Conservation (phyloP, 345 rosid genomes). For the Lepidium didymum region DNA sequence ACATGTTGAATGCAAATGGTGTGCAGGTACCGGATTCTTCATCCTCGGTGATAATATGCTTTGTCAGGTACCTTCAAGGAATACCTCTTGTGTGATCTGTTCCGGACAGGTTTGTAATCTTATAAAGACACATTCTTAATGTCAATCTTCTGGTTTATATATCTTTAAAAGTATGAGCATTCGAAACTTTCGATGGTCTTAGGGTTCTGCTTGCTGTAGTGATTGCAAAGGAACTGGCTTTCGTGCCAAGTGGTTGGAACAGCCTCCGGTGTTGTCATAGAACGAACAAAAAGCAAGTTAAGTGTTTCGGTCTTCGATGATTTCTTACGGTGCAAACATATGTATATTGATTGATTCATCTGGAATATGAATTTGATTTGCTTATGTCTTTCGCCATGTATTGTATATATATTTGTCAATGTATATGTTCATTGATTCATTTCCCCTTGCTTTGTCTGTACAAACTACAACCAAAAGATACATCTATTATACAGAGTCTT, state of each 20-base stretch:
- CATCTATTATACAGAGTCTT: background rate
- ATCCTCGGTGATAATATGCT: constrained; percentile 87
- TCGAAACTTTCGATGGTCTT: background rate
- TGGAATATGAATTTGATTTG: background rate
- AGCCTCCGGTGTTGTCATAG: constrained; percentile 53
- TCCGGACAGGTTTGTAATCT: constrained; percentile 55
- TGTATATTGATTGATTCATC: background rate
- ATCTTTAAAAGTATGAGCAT: background rate
- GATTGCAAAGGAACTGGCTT: constrained; percentile 93
- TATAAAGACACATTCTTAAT: background rate
- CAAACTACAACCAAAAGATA: background rate
- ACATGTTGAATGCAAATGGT: constrained; percentile 83
- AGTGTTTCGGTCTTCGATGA: constrained; percentile 2
- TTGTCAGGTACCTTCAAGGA: constrained; percentile 88
- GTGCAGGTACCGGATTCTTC: constrained; percentile 89
- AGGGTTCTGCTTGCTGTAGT: constrained; percentile 64
- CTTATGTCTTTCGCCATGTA: background rate
- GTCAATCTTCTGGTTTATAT: background rate
- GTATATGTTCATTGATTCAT: constrained; percentile 1
- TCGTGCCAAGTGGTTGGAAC: constrained; percentile 93
- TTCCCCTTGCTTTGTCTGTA: background rate
- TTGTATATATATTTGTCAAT: background rate
- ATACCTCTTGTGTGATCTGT: constrained; percentile 76
- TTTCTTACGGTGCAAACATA: background rate
- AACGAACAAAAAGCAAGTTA: constrained; percentile 7